Evolutionary conservation across 83 land plant species (phyloP), one percentile per base, ranked within the genome.

Genomic region (Isoetes engelmannii): DNA sequence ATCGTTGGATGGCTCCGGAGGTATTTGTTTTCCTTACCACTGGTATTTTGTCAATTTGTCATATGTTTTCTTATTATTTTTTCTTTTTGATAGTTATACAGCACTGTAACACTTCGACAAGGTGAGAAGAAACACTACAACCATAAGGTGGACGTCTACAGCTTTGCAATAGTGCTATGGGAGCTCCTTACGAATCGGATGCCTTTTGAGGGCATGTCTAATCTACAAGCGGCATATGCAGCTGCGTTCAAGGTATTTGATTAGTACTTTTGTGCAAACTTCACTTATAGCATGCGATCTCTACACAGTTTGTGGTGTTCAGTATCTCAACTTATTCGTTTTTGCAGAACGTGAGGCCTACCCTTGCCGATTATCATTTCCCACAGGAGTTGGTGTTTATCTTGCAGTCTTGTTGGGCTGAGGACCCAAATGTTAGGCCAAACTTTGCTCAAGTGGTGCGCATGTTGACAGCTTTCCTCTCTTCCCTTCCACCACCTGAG

Each of bases 1-100:
- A 85, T 65, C 83, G 88, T 3, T 88, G 88, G 88, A 85, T 85
- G 96, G 96, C 96, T 70, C 96, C 92, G 5, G 96, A 86, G 84
- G 89, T 86, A 73, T 48, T 19, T 65, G 50, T 73, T 20, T 20
- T 43, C 18, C 1, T 37, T 6, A 67, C 55, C 45, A 48, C 18
- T 28, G 37, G 37, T 28, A 28, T 2, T 28, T 0, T 28, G 37
- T 28, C 37, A 28, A 28, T 28, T 0, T 28, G 37, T 0, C 37
- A 28, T 28, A 2, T 28, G 37, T 28, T 28, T 28, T 19, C 5
- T 17, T 41, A 15, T 67, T 67, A 37, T 15, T 51, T 10, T 49
- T 15, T 49, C 41, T 43, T 65, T 49, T 5, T 62, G 77, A 69
- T 80, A 89, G 93, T 72, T 89, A 44, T 89, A 89, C 47, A 89